A percentile compares a stretch with the other conserved stretches of the same genome.
Conservation (phyloP, 1,284 basidiomycete species). For the Ceratobasidium theobromae region DNA sequence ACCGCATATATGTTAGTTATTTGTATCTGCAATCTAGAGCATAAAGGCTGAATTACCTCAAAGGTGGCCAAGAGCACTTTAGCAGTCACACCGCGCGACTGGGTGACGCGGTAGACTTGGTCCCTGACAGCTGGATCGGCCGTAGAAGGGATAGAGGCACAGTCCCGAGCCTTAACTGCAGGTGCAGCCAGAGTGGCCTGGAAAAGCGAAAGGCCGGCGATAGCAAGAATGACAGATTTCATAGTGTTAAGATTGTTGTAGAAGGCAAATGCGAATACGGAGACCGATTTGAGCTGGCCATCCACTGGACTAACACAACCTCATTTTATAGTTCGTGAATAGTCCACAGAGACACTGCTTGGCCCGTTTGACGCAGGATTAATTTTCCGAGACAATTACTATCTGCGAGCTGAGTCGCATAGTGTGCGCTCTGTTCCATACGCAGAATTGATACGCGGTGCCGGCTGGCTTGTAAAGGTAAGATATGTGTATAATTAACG, state of each 20-base stretch:
- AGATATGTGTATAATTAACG: neutral
- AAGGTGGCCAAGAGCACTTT: slow-evolving; percentile 20
- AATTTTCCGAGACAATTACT: neutral
- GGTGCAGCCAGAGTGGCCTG: slow-evolving; percentile 11
- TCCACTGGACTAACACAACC: neutral
- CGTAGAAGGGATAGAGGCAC: slow-evolving; percentile 11
- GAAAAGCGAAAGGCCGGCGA: slow-evolving; percentile 1
- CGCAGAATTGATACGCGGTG: neutral
- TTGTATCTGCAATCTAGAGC: neutral
- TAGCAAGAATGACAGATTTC: slow-evolving; percentile 8
- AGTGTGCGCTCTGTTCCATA: neutral
- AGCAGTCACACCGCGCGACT: slow-evolving; percentile 20
- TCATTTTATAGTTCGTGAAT: slow-evolving; percentile 1
- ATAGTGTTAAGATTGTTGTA: neutral
- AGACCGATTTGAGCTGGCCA: neutral
- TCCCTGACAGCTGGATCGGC: slow-evolving; percentile 14
- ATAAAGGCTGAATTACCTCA: neutral
- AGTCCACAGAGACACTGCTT: neutral
- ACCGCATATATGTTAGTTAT: neutral
- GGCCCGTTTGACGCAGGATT: neutral
- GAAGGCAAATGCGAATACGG: no score
- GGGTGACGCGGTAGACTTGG: slow-evolving; percentile 25
- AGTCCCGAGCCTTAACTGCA: slow-evolving; percentile 19
- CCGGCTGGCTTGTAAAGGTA: neutral
- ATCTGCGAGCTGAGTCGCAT: neutral